Base-by-base conservation (phyloP, 306 rosid species). In the Corylus heterophylla region DNA sequence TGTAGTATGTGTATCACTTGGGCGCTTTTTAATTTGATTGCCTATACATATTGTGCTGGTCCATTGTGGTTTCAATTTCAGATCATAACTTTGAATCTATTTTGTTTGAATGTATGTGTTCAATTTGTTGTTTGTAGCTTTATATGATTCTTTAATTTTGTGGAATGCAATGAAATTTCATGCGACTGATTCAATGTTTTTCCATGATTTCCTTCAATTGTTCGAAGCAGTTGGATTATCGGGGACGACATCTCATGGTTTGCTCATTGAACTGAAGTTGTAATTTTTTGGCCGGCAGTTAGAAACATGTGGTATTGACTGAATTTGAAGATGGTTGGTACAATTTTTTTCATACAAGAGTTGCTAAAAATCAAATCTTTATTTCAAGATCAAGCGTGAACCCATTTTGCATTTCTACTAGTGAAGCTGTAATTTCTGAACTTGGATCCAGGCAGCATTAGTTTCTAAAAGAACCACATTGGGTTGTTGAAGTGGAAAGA, bases 201-300 rank as follows among this genome's bases (percentile, higher is more conserved):
- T 58, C 64, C 47, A 12, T 35, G 17, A 54, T 64, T 64, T 64
- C 7, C 22, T 31, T 64, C 20, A 64, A 48, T 35, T 64, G 25
- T 49, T 6, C 37, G 12, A 7, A 50, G 17, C 83, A 66, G 79
- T 72, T 63, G 73, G 78, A 71, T 74, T 69, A 27, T 52, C 44
- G 73, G 82, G 79, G 71, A 68, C 74, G 74, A 63, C 64, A 11
- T 61, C 29, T 75, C 72, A 47, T 55, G 81, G 71, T 62, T 74
- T 69, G 29, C 47, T 35, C 73, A 25, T 80, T 69, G 52, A 37
- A 45, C 31, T 42, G 47, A 10, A 52, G 25, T 8, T 44, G 10
- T 42, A 17, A 67, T 66, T 76, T 52, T 56, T 42, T 50, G 31
- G 2, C 27, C 14, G 8, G 63, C 18, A 52, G 16, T 5, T 27